Conservation (phyloP, 352 stramenopile species). For the Phytophthora agathidicida region DNA sequence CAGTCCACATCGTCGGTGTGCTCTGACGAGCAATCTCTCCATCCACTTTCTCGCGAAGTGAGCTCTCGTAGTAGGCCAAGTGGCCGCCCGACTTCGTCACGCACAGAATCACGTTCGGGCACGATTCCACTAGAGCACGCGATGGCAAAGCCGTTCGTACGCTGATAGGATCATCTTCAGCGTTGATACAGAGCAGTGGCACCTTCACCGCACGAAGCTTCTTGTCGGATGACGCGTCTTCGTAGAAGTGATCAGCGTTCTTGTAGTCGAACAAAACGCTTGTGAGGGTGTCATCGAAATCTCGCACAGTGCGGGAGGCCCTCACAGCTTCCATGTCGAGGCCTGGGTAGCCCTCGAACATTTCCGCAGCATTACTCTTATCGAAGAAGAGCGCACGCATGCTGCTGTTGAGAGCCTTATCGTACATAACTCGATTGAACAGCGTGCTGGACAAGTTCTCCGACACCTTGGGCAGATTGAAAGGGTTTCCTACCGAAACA, state of each 20-base stretch:
- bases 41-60: conserved; percentile 1
- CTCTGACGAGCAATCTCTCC: neutral
- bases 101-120: conserved; percentile 61
- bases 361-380: conserved; percentile 40
- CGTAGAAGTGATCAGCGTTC: conserved; percentile 56
- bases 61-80: conserved; percentile 64
- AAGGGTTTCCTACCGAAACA: conserved; percentile 77
- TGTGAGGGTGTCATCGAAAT: conserved; percentile 70
- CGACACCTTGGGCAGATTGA: conserved; percentile 58
- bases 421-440: conserved; percentile 68
- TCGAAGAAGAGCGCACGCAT: conserved; percentile 65
- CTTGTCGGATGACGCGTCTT: conserved; percentile 51
- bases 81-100: conserved; percentile 63
- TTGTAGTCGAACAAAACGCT: conserved; percentile 56
- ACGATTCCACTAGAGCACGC: conserved; percentile 34
- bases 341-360: conserved; percentile 46
- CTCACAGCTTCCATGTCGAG: conserved; percentile 50
- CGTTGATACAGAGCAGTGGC: conserved; percentile 63
- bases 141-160: conserved; percentile 37
- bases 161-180: conserved; percentile 61
- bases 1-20: conserved; percentile 40
- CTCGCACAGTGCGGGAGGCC: conserved; percentile 35
- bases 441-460: conserved; percentile 42
- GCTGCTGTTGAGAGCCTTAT: conserved; percentile 53
- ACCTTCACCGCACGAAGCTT: conserved; percentile 43